Evolutionary conservation across 495 filamentous ascomycete species (phyloP), one percentile per base, ranked within the genome.

Genomic region (Tuber aestivum): DNA sequence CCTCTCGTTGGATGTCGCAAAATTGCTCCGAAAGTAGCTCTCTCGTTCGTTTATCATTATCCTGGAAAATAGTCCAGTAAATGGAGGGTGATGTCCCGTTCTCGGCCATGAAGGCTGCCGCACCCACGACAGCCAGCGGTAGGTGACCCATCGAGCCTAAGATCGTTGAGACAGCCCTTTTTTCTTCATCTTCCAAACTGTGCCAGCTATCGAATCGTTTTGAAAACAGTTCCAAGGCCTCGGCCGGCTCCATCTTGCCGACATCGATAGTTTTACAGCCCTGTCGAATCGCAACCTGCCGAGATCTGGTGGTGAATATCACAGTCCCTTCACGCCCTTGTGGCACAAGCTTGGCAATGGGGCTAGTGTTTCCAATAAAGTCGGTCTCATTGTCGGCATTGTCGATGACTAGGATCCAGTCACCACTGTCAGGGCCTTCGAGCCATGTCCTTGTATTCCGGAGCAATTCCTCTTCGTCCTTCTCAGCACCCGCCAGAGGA

Each of bases 121-220:
- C 75, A 70, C 83, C 82, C 18, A 80, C 78, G 68, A 83, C 75
- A 6, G 81, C 83, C n/a, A 84, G 75, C 18, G 82, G 81, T 38
- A 84, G 77, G 71, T 74, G 75, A 27, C 76, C 74, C n/a, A 84
- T 74, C 45, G 80, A 77, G 10, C 69, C 41, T 32, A 84, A 77
- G 8, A 74, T 14, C 83, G 73, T n/a, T 27, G 72, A 5, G 21
- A 74, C n/a, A 18, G 41, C 56, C 41, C 69, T 3, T 27, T 42
- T 8, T 35, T 74, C 56, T 69, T 74, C 56, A 3, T 50, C 32
- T 74, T 56, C 44, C 44, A 20, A 40, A 40, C 38, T 40, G 38
- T 40, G 38, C 38, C 38, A 40, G 7, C 38, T 40, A 20, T 14
- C 2, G 12, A 45, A 45, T 12, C 18, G 44, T 45, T 45, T n/a